These are phyloP conservation scores for Blastocystis sp. DNA, from an alignment of 352 stramenopile species.

Conservation along the genomic window DNA sequence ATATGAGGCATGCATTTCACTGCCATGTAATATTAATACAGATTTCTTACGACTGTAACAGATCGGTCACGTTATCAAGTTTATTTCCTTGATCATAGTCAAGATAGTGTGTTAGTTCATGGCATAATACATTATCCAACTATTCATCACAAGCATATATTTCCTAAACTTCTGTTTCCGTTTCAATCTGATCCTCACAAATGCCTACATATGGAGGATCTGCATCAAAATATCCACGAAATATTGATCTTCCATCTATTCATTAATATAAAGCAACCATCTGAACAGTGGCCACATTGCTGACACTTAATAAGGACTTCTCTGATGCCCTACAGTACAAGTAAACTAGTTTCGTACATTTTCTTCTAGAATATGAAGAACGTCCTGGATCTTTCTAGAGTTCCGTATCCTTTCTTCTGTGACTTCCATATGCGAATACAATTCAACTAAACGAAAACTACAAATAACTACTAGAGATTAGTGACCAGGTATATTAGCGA, in stretches of 20 bases:
- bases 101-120: conserved; percentile 31
- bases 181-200: conserved; percentile 30
- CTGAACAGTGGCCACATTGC: background rate
- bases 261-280: background rate
- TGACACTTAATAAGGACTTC: background rate
- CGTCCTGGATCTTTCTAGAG: background rate
- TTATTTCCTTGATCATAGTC: conserved; percentile 25
- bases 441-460: background rate
- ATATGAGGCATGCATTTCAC: conserved; percentile 40
- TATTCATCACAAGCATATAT: too few species aligned
- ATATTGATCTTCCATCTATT: background rate
- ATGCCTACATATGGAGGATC: background rate
- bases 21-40: background rate
- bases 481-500: background rate
- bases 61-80: background rate
- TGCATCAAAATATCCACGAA: conserved; percentile 4
- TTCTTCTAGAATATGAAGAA: background rate
- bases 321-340: background rate
- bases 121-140: conserved; percentile 17
- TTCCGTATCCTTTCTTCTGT: background rate
- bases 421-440: background rate
- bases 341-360: background rate
- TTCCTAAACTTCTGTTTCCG: background rate
- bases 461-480: background rate
- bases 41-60: background rate